phyloP scores from a whole-genome alignment of 1,284 basidiomycete genomes.

The Moesziomyces sp. region DNA sequence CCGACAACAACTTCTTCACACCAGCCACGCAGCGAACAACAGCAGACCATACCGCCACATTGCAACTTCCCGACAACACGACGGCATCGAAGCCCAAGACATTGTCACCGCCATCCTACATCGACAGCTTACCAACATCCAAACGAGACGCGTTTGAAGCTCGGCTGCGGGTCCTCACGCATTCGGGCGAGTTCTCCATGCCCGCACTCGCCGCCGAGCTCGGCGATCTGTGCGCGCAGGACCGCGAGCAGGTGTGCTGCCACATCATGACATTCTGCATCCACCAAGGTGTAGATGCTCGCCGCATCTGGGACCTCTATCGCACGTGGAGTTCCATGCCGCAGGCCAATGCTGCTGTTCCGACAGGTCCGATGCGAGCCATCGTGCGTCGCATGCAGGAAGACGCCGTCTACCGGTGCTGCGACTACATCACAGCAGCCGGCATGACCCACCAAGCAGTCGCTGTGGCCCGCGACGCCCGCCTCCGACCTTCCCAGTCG shows the following conservation, averaged over 20 bases:
- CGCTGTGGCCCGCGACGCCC: conserved; percentile 15
- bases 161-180: conserved; percentile 7
- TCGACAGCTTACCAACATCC: conserved; percentile 12
- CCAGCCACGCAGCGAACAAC: conserved; percentile 5
- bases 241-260: conserved; percentile 27
- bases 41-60: neutral
- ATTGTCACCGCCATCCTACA: conserved; percentile 7
- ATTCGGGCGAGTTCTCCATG: conserved; percentile 36
- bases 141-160: conserved; percentile 7
- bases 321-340: conserved; percentile 9
- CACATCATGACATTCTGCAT: conserved; percentile 21
- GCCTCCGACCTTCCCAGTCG: conserved; percentile 47
- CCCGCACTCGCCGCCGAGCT: conserved; percentile 11
- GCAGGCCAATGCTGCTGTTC: neutral
- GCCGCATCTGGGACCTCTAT: conserved; percentile 31
- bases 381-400: conserved; percentile 27
- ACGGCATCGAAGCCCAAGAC: neutral
- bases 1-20: conserved; percentile 33
- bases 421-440: conserved; percentile 16
- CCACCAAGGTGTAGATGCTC: conserved; percentile 4
- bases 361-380: conserved; percentile 3
- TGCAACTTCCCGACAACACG: neutral
- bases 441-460: conserved; percentile 30
- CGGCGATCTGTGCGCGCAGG: neutral
- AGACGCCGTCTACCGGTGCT: conserved; percentile 28